Base-by-base conservation (phyloP, 768 basidiomycete genomes). In the Cystobasidium onofrii region DNA sequence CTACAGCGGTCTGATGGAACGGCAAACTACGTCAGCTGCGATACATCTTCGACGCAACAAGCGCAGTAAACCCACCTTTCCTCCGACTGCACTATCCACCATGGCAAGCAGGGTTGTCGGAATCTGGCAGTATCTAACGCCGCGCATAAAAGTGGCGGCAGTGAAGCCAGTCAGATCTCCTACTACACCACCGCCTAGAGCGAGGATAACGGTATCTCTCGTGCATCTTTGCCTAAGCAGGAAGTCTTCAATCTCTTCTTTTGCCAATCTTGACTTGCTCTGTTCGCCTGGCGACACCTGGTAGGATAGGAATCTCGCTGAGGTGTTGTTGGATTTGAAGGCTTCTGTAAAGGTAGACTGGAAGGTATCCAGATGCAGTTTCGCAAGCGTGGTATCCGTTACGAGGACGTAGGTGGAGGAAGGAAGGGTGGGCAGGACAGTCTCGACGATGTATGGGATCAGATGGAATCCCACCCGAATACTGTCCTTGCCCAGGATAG, bases 31-130 rank as follows among this genome's bases (percentile, higher is more conserved):
- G 66, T 31, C 23, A 63, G 60, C 36, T 12, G 12, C 27, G 18
- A n/a, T n/a, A n/a, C n/a, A n/a, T n/a, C n/a, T n/a, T n/a, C n/a
- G n/a, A n/a, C n/a, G n/a, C n/a, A n/a, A n/a, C n/a, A n/a, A n/a
- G n/a, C n/a, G 20, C 18, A 54, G 27, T 20, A 7, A 20, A 29
- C 33, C 17, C 63, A 69, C 79, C 76, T 97, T 99, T 41, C 96
- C 95, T 4, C 96, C 96, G 54, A 99, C 88, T 74, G 91, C 89
- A 0, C 94, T 97, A 82, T 99, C 96, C 27, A 99, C 96, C 96
- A 99, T 99, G 6, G 94, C 92, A 73, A 99, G 86, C 1, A 99
- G 84, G 0, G 94, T 96, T 0, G 96, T 97, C 0, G 96, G 96
- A 70, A 99, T 90, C 83, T 99, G 96, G 25, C 91, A 88, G 82